phyloP scores from a whole-genome alignment of 495 filamentous ascomycete genomes.

The Apodospora peruviana region DNA sequence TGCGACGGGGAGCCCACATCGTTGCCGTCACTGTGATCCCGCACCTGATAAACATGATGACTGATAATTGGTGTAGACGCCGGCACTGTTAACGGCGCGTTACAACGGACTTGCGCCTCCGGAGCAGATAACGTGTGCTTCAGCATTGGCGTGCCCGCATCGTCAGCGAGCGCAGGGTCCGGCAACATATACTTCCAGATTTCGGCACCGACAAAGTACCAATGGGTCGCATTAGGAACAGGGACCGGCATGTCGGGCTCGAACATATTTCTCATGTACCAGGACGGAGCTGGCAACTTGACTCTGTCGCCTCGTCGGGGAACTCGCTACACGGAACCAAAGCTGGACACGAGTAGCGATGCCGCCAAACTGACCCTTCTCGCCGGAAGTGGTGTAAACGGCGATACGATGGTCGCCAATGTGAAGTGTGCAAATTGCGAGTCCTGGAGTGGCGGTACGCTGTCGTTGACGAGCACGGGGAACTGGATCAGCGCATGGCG shows the following conservation, averaged over 20 bases:
- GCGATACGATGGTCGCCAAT: conserved; percentile 57
- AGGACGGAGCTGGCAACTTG: conserved; percentile 48
- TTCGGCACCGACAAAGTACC: conserved; percentile 48
- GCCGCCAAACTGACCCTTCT: conserved; percentile 46
- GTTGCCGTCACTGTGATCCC: too few species aligned
- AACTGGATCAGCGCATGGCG: conserved; percentile 66
- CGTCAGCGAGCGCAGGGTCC: conserved; percentile 28
- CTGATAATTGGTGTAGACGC: conserved; percentile 6
- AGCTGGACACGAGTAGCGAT: conserved; percentile 42
- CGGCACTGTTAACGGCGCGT: conserved; percentile 9
- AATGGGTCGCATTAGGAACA: conserved; percentile 64
- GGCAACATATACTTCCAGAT: conserved; percentile 65
- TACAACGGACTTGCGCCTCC: conserved; percentile 23
- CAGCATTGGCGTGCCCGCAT: conserved; percentile 38
- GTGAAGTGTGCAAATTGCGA: conserved; percentile 44
- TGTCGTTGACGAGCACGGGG: conserved; percentile 46
- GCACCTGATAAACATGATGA: too few species aligned
- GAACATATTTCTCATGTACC: conserved; percentile 66
- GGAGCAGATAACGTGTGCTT: conserved; percentile 32
- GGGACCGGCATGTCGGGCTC: conserved; percentile 56
- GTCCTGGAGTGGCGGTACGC: conserved; percentile 52
- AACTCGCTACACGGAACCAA: conserved; percentile 47
- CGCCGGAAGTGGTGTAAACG: conserved; percentile 52
- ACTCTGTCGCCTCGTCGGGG: conserved; percentile 62
- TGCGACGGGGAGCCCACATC: too few species aligned